These are phyloP conservation scores for Lasiodiplodia theobromae DNA, from an alignment of 2,329 filamentous ascomycete species.

Conservation along the genomic window DNA sequence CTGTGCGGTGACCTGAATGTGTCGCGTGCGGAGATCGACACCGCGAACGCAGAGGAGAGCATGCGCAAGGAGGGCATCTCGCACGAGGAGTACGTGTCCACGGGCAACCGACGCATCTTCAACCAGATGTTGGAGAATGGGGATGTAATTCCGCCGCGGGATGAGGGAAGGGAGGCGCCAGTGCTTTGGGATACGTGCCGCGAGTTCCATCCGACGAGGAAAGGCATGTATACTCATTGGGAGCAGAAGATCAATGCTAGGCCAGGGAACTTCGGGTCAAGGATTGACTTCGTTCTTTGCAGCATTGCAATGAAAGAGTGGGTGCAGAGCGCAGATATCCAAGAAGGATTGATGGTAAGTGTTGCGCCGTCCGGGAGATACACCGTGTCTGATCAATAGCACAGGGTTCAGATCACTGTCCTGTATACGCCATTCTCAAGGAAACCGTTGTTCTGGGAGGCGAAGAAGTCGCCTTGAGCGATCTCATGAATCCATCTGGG, in stretches of 20 bases:
- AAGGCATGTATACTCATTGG: conserved; percentile 97
- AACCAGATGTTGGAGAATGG: conserved; percentile 85
- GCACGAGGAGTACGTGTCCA: conserved; percentile 74
- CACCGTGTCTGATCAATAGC: not conserved
- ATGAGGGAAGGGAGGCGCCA: conserved; percentile 72
- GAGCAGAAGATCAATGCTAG: conserved; percentile 93
- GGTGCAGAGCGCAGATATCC: conserved; percentile 84
- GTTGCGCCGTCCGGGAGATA: not conserved
- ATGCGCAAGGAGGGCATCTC: conserved; percentile 74
- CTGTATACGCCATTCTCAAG: conserved; percentile 80
- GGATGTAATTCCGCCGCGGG: conserved; percentile 69
- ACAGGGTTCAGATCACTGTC: conserved; percentile 91
- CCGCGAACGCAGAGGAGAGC: conserved; percentile 74
- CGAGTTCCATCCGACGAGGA: conserved; percentile 77
- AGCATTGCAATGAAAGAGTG: conserved; percentile 79
- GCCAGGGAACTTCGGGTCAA: conserved; percentile 90
- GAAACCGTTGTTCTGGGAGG: conserved; percentile 64
- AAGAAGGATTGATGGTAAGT: conserved; percentile 79
- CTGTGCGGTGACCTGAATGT: conserved; percentile 92
- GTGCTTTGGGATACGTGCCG: conserved; percentile 86
- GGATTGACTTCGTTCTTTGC: conserved; percentile 93
- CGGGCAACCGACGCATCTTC: conserved; percentile 77
- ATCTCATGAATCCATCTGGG: conserved; percentile 79
- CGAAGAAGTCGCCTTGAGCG: conserved; percentile 63
- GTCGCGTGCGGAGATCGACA: conserved; percentile 72